Evolutionary conservation across 1,139 yeast species (phyloP), one percentile per base, ranked within the genome.

Genomic region (Protomyces macrosporus): DNA sequence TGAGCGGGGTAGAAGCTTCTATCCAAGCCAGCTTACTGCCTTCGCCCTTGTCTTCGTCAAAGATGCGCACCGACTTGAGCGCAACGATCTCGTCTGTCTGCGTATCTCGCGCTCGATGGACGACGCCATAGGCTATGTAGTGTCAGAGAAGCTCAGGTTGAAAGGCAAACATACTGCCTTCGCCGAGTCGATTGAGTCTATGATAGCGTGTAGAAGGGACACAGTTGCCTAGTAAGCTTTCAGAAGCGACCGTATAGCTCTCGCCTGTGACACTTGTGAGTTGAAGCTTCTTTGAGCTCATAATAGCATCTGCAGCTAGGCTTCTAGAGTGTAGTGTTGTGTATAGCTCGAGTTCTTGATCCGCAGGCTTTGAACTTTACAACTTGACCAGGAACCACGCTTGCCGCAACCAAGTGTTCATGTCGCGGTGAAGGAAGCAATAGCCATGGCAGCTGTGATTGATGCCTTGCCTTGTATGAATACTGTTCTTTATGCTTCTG

Each of bases 31-130:
- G 42, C 58, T 23, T 53, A 37, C 59, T 64, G 0, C 95, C 95
- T 72, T 88, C 95, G 63, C 87, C 77, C 73, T 87, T 95, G n/a
- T 83, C 77, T 71, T 88, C 93, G n/a, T 57, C 65, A 54, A 64
- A 63, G 68, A 88, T 78, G 68, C 95, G 74, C 52, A 88, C 76
- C 70, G 83, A 81, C 71, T 88, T 88, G 70, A 88, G 76, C 1
- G 95, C 95, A 40, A 88, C 91, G 68, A 78, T 76, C 66, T 82
- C 84, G 6, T 79, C 79, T 0, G 90, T 85, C 4, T 82, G 74
- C 16, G 76, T 75, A 70, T 86, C 84, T 62, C 76, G 77, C 0
- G 89, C 89, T 73, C 85, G 82, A 73, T 81, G 82, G 10, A 84
- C 87, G 53, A 83, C 77, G 6, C 86, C 84, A 69, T 84, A 84